Percentiles rank a stretch among this genome's conserved stretches.
These are phyloP conservation scores for Globisporangium viniferum DNA, from an alignment of 352 stramenopile species.

Conservation along the genomic window DNA sequence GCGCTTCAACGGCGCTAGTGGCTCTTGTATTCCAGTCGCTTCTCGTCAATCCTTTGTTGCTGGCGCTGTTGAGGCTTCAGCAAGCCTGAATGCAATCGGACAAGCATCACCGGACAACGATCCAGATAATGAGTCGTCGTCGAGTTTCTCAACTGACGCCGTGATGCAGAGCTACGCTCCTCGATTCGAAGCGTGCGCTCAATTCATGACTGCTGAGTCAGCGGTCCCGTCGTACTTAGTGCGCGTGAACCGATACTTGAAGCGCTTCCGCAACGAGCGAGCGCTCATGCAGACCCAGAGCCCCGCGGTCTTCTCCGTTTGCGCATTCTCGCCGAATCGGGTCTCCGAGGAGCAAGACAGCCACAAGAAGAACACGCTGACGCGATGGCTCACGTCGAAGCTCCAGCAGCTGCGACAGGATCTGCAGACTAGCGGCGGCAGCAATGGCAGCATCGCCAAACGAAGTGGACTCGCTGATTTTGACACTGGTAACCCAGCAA, in stretches of 20 bases:
- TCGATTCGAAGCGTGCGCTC: conserved; percentile 5
- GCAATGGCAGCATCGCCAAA: neutral
- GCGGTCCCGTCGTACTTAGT: conserved; percentile 7
- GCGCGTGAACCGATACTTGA: conserved; percentile 17
- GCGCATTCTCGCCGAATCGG: conserved; percentile 23
- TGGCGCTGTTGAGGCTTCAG: neutral
- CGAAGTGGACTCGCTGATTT: neutral
- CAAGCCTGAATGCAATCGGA: neutral
- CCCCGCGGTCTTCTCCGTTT: neutral
- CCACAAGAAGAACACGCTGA: conserved; percentile 21
- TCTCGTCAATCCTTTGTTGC: neutral
- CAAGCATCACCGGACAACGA: neutral
- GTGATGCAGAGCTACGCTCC: neutral
- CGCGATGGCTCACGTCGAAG: conserved; percentile 33
- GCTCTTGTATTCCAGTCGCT: neutral
- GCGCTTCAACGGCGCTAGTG: conserved; percentile 11
- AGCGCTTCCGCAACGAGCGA: conserved; percentile 36
- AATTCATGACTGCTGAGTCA: conserved; percentile 8
- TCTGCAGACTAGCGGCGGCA: conserved; percentile 16
- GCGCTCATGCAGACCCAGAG: conserved; percentile 20
- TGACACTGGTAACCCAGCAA: neutral
- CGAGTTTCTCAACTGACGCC: neutral
- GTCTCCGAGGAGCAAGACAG: conserved; percentile 14
- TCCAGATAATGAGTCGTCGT: neutral
- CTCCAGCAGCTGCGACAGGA: conserved; percentile 38